Base-by-base conservation (phyloP, 2,329 filamentous ascomycete species). In the Blastomyces emzantsi region DNA sequence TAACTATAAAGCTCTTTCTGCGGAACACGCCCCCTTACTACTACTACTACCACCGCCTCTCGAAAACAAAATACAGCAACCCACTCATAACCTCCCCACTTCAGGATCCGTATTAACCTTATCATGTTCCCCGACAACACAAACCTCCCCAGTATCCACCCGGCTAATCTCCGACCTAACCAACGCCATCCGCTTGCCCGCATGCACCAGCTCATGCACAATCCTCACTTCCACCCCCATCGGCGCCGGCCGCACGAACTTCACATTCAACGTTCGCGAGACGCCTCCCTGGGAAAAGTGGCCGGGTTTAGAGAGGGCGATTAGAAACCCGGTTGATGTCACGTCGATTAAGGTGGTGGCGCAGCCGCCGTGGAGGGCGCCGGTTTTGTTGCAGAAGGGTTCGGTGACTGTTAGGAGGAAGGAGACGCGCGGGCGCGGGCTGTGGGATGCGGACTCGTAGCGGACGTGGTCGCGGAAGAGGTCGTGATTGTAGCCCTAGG, bases 361-460 rank as follows among this genome's bases (percentile, higher is more conserved):
- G 66, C 85, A 87, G 22, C 94, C 94, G n/a, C 90, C 91, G 75
- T 95, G 94, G 71, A 97, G 79, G 75, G 96, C 97, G 51, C 92
- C 93, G 71, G 97, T 77, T 66, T 90, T 84, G 80, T 97, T 99
- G 65, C 92, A 96, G 70, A 97, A 80, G 72, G 96, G 90, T 22
- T 89, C 86, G 43, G 92, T 96, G 75, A 97, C 95, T 69, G 67
- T 74, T 45, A 76, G 66, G 6, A 71, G 70, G 62, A 72, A 78
- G 6, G 71, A 71, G 61, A 72, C 73, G 45, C 69, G 71, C 28
- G 73, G 67, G 19, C 73, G 72, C 19, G 75, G 74, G 5, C 72
- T 72, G 19, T 64, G 67, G 30, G 69, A 72, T 52, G 75, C 75
- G 63, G 74, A 75, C 65, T 77, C 75, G 64, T 77, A 75, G 63